Conservation (phyloP, 2,329 filamentous ascomycete species). For the Whalleya microplaca region DNA sequence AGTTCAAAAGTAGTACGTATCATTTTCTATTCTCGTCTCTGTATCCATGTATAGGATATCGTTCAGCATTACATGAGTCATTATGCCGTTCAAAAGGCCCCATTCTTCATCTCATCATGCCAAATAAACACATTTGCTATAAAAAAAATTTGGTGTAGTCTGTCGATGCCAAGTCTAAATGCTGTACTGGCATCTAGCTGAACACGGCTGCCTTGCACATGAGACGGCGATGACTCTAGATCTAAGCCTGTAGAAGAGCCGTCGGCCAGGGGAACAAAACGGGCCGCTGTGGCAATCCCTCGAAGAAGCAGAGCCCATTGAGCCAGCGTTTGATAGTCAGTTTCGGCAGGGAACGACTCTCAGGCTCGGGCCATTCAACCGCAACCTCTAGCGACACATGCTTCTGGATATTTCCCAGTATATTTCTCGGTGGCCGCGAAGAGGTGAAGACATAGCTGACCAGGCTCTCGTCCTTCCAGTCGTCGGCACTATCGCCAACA, state of each 20-base stretch:
- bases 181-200: no score
- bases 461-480: conserved; percentile 18
- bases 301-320: conserved; percentile 35
- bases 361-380: conserved; percentile 25
- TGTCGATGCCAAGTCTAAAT: no score
- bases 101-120: background rate
- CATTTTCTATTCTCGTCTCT: no score
- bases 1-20: no score
- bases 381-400: conserved; percentile 36
- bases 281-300: conserved; percentile 9
- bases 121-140: background rate
- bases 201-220: no score
- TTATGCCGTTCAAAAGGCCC: background rate
- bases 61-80: background rate
- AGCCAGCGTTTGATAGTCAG: conserved; percentile 36
- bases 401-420: conserved; percentile 20
- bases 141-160: background rate
- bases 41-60: no score
- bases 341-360: conserved; percentile 15
- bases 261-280: conserved; percentile 36
- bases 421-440: conserved; percentile 5
- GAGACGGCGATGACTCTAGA: no score
- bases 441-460: conserved; percentile 33
- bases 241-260: conserved; percentile 17
- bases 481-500: conserved; percentile 19